These are phyloP conservation scores for Cyclaneusma minus DNA, from an alignment of 2,329 filamentous ascomycete genomes.

Conservation along the genomic window DNA sequence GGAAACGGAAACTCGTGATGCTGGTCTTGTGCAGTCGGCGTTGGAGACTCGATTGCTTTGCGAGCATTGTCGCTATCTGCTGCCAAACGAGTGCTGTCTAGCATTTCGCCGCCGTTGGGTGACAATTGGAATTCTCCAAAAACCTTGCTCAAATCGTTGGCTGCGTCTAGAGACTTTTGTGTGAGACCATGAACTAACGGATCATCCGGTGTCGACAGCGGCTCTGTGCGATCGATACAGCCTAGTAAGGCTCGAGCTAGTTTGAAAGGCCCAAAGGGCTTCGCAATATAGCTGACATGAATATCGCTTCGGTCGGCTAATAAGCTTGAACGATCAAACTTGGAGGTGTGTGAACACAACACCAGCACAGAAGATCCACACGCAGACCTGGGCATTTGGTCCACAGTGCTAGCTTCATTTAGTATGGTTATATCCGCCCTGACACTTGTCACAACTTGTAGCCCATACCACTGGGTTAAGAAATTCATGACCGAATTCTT, in stretches of 20 bases:
- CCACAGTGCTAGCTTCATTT: conserved; percentile 11
- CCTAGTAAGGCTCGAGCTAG: conserved; percentile 15
- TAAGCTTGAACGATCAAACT: conserved; percentile 9
- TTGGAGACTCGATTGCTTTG: conserved; percentile 17
- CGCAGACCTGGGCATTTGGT: conserved; percentile 6
- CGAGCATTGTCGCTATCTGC: conserved; percentile 16
- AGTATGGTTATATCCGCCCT: conserved; percentile 13
- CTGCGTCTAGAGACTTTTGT: no score
- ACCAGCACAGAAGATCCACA: conserved; percentile 16
- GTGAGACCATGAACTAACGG: background rate
- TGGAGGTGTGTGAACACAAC: conserved; percentile 14
- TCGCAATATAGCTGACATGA: conserved; percentile 16
- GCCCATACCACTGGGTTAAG: conserved; percentile 16
- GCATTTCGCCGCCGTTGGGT: conserved; percentile 11
- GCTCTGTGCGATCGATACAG: conserved; percentile 10
- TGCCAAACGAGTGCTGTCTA: conserved; percentile 18
- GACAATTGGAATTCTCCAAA: conserved; percentile 15
- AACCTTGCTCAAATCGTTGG: conserved; percentile 12
- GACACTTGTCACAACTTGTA: conserved; percentile 13
- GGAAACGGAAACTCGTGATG: conserved; percentile 16
- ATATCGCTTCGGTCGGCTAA: conserved; percentile 5
- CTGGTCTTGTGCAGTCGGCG: conserved; percentile 14
- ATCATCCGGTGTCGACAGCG: conserved; percentile 7
- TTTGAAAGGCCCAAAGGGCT: conserved; percentile 17
- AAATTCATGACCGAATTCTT: conserved; percentile 14